These are phyloP conservation scores for Rhizopogon vulgaris DNA, from an alignment of 768 basidiomycete species.

Conservation along the genomic window DNA sequence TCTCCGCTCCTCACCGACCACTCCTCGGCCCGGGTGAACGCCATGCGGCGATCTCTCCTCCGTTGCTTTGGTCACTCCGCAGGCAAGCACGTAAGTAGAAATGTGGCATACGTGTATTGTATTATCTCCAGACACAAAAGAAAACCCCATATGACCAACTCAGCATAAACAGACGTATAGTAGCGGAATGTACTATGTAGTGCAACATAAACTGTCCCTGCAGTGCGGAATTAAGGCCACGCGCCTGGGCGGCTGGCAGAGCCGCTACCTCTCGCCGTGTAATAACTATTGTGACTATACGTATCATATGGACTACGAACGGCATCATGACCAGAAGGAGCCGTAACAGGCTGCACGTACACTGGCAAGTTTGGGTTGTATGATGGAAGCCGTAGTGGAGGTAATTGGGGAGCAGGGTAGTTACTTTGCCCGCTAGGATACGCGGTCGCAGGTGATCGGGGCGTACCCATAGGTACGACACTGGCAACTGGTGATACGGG, in stretches of 20 bases:
- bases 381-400: slow-evolving; percentile 21
- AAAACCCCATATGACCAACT: slow-evolving; percentile 8
- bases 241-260: slow-evolving; percentile 16
- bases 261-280: slow-evolving; percentile 14
- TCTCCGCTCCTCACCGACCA: slow-evolving; percentile 24
- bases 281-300: slow-evolving; percentile 16
- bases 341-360: slow-evolving; percentile 10
- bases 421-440: slow-evolving; percentile 10
- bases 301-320: slow-evolving; percentile 19
- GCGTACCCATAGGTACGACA: not conserved
- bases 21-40: not conserved
- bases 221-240: slow-evolving; percentile 19
- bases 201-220: not conserved
- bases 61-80: not conserved
- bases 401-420: slow-evolving; percentile 19
- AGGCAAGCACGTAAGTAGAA: not conserved
- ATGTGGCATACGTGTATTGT: not conserved
- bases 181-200: not conserved
- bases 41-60: slow-evolving; percentile 6
- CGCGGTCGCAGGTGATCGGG: slow-evolving; percentile 6
- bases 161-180: slow-evolving; percentile 7
- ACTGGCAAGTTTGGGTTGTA: not conserved
- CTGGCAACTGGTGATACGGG: slow-evolving; percentile 20
- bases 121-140: not conserved
- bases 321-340: slow-evolving; percentile 12